Conservation (phyloP, 495 filamentous ascomycete genomes). For the Penicillium atrosanguineum region DNA sequence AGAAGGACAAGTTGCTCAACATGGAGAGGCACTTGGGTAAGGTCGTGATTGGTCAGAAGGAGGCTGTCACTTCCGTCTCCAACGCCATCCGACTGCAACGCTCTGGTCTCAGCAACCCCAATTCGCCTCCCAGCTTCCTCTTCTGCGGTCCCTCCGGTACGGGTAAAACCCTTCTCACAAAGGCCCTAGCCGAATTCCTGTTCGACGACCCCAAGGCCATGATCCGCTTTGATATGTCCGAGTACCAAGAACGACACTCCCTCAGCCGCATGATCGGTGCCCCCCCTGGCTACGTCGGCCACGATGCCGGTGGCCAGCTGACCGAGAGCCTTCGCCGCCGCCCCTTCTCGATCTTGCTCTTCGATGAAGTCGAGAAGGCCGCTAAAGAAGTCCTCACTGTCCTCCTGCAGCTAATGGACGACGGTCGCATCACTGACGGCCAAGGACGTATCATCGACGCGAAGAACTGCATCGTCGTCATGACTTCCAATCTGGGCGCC, state of each 20-base stretch:
- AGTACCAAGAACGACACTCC: conserved; percentile 97
- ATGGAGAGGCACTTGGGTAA: conserved; percentile 87
- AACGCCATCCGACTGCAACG: conserved; percentile 94
- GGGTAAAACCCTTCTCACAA: conserved; percentile 94
- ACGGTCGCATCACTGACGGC: conserved; percentile 96
- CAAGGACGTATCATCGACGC: conserved; percentile 94
- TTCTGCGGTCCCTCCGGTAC: conserved; percentile 98
- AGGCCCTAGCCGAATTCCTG: conserved; percentile 94
- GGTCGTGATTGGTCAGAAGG: conserved; percentile 87
- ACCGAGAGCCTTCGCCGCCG: conserved; percentile 90
- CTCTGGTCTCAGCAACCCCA: conserved; percentile 89
- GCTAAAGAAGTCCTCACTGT: conserved; percentile 97
- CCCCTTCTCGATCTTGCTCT: conserved; percentile 96
- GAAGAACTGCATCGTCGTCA: conserved; percentile 96
- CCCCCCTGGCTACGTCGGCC: conserved; percentile 93
- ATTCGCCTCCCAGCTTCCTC: conserved; percentile 94
- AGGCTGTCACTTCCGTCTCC: conserved; percentile 90
- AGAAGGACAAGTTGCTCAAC: conserved; percentile 93
- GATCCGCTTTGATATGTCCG: conserved; percentile 99
- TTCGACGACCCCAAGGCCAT: conserved; percentile 97
- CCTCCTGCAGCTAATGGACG: conserved; percentile 96
- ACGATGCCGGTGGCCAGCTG: conserved; percentile 93
- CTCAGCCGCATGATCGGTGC: conserved; percentile 97
- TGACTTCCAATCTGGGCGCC: conserved; percentile 96
- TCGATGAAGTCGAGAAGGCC: conserved; percentile 98